Conservation (phyloP, 2,329 filamentous ascomycete species). For the Aureobasidium sp. region DNA sequence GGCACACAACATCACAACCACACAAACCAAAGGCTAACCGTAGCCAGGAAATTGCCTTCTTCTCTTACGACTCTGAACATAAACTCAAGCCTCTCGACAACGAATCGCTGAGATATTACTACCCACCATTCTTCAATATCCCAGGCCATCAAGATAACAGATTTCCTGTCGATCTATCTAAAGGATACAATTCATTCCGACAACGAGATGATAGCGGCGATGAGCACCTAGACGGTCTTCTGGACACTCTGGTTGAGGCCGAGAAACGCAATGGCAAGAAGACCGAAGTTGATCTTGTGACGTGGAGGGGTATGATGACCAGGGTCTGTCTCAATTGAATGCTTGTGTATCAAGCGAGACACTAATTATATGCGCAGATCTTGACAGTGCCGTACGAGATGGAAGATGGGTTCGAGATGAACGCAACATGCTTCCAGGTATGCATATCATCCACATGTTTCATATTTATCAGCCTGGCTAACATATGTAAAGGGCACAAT, state of each 20-base stretch:
- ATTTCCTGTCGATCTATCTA: conserved; percentile 60
- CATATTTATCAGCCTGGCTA: conserved; percentile 7
- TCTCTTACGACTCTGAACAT: conserved; percentile 86
- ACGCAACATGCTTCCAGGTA: conserved; percentile 84
- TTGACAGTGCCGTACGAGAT: conserved; percentile 77
- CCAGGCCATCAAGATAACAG: conserved; percentile 28
- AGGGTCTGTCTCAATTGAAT: conserved; percentile 52
- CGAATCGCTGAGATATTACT: conserved; percentile 80
- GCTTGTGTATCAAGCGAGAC: not conserved
- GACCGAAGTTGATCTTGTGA: conserved; percentile 71
- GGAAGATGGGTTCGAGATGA: conserved; percentile 91
- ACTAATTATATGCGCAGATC: conserved; percentile 50
- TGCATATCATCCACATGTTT: conserved; percentile 22
- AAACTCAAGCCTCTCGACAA: conserved; percentile 61
- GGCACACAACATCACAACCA: not conserved
- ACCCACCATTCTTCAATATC: conserved; percentile 47
- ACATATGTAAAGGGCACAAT: conserved; percentile 43
- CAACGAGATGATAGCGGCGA: conserved; percentile 73
- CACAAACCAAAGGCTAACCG: not conserved
- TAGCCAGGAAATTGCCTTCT: conserved; percentile 66
- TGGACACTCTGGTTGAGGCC: conserved; percentile 64
- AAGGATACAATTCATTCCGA: conserved; percentile 73
- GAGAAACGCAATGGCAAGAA: conserved; percentile 61
- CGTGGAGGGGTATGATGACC: conserved; percentile 98
- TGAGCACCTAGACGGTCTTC: conserved; percentile 76